Evolutionary conservation across 2,329 filamentous ascomycete species (phyloP).

Genomic region (Ophiocordyceps camponoti-rufipedis): DNA sequence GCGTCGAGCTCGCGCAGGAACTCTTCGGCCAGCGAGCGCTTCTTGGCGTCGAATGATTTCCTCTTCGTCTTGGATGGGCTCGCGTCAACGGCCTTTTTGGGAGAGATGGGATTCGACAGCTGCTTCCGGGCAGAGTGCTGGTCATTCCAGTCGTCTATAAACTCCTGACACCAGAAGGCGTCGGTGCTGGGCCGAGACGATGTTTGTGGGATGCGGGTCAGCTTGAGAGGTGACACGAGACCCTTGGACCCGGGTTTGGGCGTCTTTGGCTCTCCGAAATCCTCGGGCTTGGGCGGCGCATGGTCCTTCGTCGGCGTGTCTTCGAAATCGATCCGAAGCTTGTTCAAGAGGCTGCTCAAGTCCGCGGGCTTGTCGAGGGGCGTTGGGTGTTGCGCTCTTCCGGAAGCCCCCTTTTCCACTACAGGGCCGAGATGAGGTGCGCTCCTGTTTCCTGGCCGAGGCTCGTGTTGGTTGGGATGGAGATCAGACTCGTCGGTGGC

Average conservation of each 20-base stretch:
- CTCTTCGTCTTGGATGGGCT: slow-evolving; percentile 19
- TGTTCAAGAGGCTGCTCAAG: neutral
- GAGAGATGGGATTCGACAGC: slow-evolving; percentile 5
- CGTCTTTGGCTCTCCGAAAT: slow-evolving; percentile 4
- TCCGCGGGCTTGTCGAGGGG: neutral
- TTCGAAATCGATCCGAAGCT: neutral
- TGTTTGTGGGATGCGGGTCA: slow-evolving; percentile 27
- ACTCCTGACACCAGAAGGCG: slow-evolving; percentile 39
- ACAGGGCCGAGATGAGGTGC: neutral
- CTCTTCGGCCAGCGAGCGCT: slow-evolving; percentile 39
- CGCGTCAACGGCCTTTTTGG: slow-evolving; percentile 7
- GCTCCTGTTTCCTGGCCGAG: neutral
- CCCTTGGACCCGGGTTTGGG: slow-evolving; percentile 7
- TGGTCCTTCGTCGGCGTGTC: neutral
- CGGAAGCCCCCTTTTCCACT: neutral
- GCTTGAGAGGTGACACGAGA: slow-evolving; percentile 14
- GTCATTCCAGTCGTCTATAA: slow-evolving; percentile 46
- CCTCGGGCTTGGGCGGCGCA: neutral
- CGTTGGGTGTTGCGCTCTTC: neutral
- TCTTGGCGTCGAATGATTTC: slow-evolving; percentile 43
- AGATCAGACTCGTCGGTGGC: neutral
- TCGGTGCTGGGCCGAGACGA: slow-evolving; percentile 35
- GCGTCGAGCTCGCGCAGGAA: slow-evolving; percentile 56
- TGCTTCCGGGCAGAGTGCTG: slow-evolving; percentile 33
- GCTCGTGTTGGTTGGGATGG: neutral